Conservation (phyloP, 495 filamentous ascomycete genomes). For the Aspergillus steynii region DNA sequence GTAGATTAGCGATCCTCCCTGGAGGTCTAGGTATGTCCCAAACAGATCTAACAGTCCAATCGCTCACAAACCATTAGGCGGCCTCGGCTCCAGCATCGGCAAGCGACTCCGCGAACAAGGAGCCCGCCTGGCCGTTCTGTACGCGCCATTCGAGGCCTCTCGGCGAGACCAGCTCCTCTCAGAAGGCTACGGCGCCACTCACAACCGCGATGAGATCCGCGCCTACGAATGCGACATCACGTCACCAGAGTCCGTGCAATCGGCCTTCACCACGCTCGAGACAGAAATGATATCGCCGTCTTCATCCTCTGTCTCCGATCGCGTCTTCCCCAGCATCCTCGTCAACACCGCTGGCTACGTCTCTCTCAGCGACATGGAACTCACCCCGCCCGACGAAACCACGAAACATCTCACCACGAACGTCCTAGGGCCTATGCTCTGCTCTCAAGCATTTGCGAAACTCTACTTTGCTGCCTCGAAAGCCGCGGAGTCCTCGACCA, state of each 20-base stretch:
- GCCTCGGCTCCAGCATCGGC: constrained; percentile 42
- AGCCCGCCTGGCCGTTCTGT: constrained; percentile 39
- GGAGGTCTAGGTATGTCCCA: constrained; percentile 39
- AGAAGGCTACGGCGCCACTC: constrained; percentile 23
- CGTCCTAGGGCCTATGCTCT: constrained; percentile 42
- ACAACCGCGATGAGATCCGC: constrained; percentile 24
- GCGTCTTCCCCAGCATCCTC: constrained; percentile 36
- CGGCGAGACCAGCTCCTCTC: constrained; percentile 38
- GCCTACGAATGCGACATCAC: constrained; percentile 47
- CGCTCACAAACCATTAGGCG: constrained; percentile 24
- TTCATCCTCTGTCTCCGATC: constrained; percentile 14
- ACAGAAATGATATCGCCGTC: constrained; percentile 22
- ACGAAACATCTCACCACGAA: constrained; percentile 43
- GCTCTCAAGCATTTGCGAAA: constrained; percentile 41
- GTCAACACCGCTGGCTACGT: constrained; percentile 47
- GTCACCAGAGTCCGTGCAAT: constrained; percentile 35
- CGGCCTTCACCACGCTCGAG: constrained; percentile 27
- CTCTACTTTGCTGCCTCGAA: constrained; percentile 34
- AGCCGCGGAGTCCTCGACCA: constrained; percentile 17
- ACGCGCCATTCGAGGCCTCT: constrained; percentile 41
- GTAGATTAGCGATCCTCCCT: constrained; percentile 40
- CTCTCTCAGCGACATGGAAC: constrained; percentile 41
- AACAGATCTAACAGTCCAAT: constrained; percentile 8
- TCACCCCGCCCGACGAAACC: constrained; percentile 39
- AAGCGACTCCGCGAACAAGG: constrained; percentile 38